phyloP scores from a whole-genome alignment of 1,139 yeast species.

The Pichia sp. region DNA sequence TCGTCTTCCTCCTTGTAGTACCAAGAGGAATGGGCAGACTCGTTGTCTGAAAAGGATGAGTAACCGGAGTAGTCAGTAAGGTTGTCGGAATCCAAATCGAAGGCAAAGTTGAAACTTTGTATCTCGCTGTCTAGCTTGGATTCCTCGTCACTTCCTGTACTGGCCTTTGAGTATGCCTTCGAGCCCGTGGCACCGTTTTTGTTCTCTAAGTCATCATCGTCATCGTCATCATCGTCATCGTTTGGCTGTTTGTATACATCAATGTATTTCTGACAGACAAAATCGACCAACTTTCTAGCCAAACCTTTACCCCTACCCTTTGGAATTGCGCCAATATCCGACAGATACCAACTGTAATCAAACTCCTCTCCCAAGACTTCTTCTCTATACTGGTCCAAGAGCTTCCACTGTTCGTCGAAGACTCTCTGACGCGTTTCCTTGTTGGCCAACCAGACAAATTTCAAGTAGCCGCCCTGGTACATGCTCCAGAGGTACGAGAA shows the following conservation, averaged over 20 bases:
- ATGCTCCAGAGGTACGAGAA: constrained; percentile 32
- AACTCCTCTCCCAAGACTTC: constrained; percentile 34
- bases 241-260: constrained; percentile 27
- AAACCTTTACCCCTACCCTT: constrained; percentile 65
- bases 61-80: constrained; percentile 34
- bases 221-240: constrained; percentile 23
- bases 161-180: constrained; percentile 6
- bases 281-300: constrained; percentile 52
- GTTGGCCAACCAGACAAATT: constrained; percentile 35
- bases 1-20: constrained; percentile 33
- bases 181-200: neutral
- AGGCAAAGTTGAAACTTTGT: constrained; percentile 31
- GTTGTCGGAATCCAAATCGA: constrained; percentile 32
- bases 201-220: constrained; percentile 16
- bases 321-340: constrained; percentile 60
- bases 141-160: constrained; percentile 23
- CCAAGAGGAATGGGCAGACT: constrained; percentile 34
- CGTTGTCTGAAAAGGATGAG: constrained; percentile 30
- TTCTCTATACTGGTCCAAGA: constrained; percentile 45
- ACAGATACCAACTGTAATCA: constrained; percentile 52
- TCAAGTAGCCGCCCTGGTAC: constrained; percentile 34
- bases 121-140: constrained; percentile 32
- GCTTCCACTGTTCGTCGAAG: constrained; percentile 55
- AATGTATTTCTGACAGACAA: constrained; percentile 38
- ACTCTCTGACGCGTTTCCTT: constrained; percentile 51